These are phyloP conservation scores for Fusarium vanettenii DNA, from an alignment of 2,329 filamentous ascomycete species.

Conservation along the genomic window DNA sequence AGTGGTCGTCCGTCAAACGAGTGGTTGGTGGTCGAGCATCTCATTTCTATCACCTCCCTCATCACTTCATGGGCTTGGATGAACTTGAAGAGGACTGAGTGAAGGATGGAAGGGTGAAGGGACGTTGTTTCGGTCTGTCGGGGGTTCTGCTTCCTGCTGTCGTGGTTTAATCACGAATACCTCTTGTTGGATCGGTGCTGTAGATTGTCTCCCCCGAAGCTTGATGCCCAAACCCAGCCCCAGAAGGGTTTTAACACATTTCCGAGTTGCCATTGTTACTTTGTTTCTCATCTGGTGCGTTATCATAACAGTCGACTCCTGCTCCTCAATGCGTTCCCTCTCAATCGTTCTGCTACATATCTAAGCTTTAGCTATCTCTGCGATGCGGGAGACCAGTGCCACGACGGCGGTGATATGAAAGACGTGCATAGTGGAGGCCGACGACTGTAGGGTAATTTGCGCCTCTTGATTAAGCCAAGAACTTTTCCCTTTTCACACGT, in stretches of 20 bases:
- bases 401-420: not conserved
- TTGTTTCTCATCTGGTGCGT: too few species aligned
- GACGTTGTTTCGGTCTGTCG: not conserved
- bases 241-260: not conserved
- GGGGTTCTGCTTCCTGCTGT: not conserved
- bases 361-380: too few species aligned
- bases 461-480: not conserved
- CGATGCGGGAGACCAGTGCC: not conserved
- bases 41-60: not conserved
- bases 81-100: not conserved
- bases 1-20: not conserved
- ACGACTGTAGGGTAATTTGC: not conserved
- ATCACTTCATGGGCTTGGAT: not conserved
- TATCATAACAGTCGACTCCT: too few species aligned
- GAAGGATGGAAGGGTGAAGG: not conserved
- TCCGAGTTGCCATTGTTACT: not conserved
- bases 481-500: not conserved
- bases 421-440: not conserved
- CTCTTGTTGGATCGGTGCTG: not conserved
- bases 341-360: too few species aligned
- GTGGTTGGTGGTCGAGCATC: not conserved
- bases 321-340: too few species aligned
- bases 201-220: not conserved
- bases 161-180: not conserved
- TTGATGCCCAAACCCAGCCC: not conserved